Conservation (phyloP, 1,139 yeast species). For the Zhuliangozyma parablackwelliae region DNA sequence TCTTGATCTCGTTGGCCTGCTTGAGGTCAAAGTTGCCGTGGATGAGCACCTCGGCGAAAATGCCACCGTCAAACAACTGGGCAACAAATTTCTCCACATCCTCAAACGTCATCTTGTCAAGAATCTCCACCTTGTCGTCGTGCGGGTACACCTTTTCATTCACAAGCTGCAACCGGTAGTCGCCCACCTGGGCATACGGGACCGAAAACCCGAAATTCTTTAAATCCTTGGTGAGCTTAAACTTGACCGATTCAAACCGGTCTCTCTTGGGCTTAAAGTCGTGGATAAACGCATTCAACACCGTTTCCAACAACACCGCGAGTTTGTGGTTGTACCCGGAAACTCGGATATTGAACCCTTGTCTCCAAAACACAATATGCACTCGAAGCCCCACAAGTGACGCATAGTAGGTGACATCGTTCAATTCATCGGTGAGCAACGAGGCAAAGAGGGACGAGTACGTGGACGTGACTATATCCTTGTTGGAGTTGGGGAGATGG, state of each 20-base stretch:
- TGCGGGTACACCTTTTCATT: conserved; percentile 68
- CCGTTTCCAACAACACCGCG: conserved; percentile 54
- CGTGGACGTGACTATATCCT: conserved; percentile 54
- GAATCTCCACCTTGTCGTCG: conserved; percentile 55
- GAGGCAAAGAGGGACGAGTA: conserved; percentile 62
- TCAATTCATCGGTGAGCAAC: conserved; percentile 68
- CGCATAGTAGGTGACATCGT: conserved; percentile 79
- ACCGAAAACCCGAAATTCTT: conserved; percentile 69
- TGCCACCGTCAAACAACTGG: conserved; percentile 41
- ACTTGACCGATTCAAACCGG: conserved; percentile 66
- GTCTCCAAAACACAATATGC: conserved; percentile 55
- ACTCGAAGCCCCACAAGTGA: conserved; percentile 72
- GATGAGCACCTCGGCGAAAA: conserved; percentile 66
- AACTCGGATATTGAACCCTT: conserved; percentile 65
- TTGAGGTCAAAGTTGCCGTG: conserved; percentile 68
- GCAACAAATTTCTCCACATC: conserved; percentile 45
- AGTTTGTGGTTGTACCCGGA: conserved; percentile 85
- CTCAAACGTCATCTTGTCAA: conserved; percentile 43
- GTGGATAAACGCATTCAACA: conserved; percentile 46
- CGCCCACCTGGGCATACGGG: conserved; percentile 73
- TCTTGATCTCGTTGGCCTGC: conserved; percentile 40
- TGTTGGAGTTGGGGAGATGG: conserved; percentile 60
- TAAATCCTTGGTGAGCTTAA: conserved; percentile 56
- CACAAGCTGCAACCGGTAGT: conserved; percentile 55
- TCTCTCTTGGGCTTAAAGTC: conserved; percentile 49